Base-by-base conservation (phyloP, 129 eudicot genomes). In the Ambrosia artemisiifolia region DNA sequence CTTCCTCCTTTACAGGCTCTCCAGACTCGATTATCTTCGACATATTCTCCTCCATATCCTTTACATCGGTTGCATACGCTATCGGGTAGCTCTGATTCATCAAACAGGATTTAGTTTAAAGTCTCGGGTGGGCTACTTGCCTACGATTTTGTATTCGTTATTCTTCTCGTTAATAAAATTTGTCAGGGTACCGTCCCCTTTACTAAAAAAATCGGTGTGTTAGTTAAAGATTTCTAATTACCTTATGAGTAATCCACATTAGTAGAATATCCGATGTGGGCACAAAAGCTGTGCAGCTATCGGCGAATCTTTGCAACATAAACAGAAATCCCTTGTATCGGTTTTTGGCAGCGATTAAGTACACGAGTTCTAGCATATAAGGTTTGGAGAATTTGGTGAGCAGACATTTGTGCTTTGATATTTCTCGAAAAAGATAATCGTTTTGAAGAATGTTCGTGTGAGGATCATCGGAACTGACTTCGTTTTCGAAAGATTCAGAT, bases 221-320 rank as follows among this genome's bases (percentile, higher is more conserved):
- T 38, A n/a, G n/a, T n/a, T n/a, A n/a, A 38, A 38, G 7, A 50
- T 4, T 49, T 69, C 33, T 7, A 5, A 14, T 63, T 65, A 94
- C 98, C 98, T 87, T 84, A 85, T 94, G 98, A 40, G 97, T 86
- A 54, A 94, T 72, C 96, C 95, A 94, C 91, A 94, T 84, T 73
- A 94, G 80, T 11, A 84, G 82, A 71, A 94, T 81, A 84, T 94
- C 98, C 55, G 81, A 73, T 75, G 98, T 87, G 33, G 96, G 98
- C 70, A 90, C 87, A 18, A 94, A 83, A 55, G 67, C 47, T 57
- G 81, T 62, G 69, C 74, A 71, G 35, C 78, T 77, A 77, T 89
- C 85, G 5, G 63, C 79, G 46, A 79, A 85, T 76, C 79, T 83
- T 65, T 80, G 83, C 75, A 90, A 38, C 85, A 88, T 80, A 74